Percentiles rank a stretch among this genome's conserved stretches.
Evolutionary conservation across 2,329 filamentous ascomycete genomes (phyloP).

Genomic region (Alternaria sp.): DNA sequence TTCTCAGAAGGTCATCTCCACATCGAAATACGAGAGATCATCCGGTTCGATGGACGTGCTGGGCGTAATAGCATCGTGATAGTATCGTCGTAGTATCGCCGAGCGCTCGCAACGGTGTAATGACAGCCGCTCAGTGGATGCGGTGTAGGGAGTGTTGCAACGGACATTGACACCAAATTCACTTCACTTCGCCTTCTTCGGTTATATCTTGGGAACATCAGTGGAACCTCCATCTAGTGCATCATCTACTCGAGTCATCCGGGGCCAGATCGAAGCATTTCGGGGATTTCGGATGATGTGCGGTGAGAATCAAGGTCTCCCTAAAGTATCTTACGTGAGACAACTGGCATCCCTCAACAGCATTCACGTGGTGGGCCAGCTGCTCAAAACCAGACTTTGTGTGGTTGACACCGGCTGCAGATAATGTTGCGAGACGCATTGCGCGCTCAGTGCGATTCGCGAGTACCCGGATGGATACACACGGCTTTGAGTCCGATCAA

Average conservation of each 20-base stretch:
- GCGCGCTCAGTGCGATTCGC: not conserved
- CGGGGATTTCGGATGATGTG: not conserved
- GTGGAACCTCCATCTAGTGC: not conserved
- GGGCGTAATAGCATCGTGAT: not conserved
- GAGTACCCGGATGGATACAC: not conserved
- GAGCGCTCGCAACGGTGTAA: not conserved
- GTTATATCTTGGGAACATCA: not conserved
- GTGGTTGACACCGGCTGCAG: no score
- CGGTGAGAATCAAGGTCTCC: not conserved
- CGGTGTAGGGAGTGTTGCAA: not conserved
- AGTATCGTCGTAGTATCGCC: not conserved
- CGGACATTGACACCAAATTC: not conserved
- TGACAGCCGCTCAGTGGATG: not conserved
- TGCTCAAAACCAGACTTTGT: not conserved
- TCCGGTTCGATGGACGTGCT: not conserved
- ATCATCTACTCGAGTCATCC: not conserved
- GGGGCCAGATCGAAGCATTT: not conserved
- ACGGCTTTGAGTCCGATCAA: not conserved
- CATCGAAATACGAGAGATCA: not conserved
- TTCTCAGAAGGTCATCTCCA: not conserved
- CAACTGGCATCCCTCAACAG: not conserved
- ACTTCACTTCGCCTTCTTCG: not conserved
- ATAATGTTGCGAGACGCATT: not conserved
- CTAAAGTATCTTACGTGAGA: not conserved
- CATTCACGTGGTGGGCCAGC: not conserved